Percentiles rank a stretch among this genome's conserved stretches.
phyloP scores from a whole-genome alignment of 352 stramenopile species.

The Saprolegnia parasitica region DNA sequence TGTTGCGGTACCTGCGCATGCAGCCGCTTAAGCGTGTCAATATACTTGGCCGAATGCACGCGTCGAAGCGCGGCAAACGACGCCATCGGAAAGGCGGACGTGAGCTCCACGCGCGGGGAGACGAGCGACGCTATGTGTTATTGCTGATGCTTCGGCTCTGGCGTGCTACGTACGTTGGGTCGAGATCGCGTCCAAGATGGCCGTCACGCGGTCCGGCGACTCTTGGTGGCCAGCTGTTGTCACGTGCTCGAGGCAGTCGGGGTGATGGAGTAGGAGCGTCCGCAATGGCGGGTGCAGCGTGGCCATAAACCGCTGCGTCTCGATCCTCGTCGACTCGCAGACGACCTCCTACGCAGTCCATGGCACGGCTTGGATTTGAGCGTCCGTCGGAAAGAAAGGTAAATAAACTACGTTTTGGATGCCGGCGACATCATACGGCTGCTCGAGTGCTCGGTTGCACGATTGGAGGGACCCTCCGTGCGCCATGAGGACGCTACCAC shows the following conservation, averaged over 20 bases:
- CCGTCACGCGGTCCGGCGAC: slow-evolving; percentile 67
- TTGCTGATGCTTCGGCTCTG: background rate
- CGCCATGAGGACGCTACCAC: slow-evolving; percentile 14
- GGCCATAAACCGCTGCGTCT: background rate
- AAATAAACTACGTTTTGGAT: too few relatives aligned
- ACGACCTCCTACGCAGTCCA: too few relatives aligned
- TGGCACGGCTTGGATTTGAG: too few relatives aligned
- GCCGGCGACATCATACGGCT: slow-evolving; percentile 16
- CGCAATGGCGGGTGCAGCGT: slow-evolving; percentile 40
- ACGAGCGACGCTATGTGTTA: slow-evolving; percentile 31
- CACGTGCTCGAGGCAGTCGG: slow-evolving; percentile 84
- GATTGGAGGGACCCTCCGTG: background rate
- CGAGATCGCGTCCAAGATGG: slow-evolving; percentile 56
- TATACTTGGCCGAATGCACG: slow-evolving; percentile 83
- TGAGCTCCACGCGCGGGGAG: slow-evolving; percentile 59
- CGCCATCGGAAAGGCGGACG: slow-evolving; percentile 75
- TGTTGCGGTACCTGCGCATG: slow-evolving; percentile 49
- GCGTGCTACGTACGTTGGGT: slow-evolving; percentile 26
- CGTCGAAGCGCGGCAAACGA: slow-evolving; percentile 69
- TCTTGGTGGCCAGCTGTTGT: slow-evolving; percentile 35
- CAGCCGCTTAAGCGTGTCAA: slow-evolving; percentile 84
- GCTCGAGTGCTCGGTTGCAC: background rate
- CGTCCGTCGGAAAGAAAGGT: too few relatives aligned
- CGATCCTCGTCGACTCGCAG: slow-evolving; percentile 6
- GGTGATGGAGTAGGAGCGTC: slow-evolving; percentile 86